These are phyloP conservation scores for Stephania yunnanensis DNA, from an alignment of 164 flowering plant species.

Conservation along the genomic window DNA sequence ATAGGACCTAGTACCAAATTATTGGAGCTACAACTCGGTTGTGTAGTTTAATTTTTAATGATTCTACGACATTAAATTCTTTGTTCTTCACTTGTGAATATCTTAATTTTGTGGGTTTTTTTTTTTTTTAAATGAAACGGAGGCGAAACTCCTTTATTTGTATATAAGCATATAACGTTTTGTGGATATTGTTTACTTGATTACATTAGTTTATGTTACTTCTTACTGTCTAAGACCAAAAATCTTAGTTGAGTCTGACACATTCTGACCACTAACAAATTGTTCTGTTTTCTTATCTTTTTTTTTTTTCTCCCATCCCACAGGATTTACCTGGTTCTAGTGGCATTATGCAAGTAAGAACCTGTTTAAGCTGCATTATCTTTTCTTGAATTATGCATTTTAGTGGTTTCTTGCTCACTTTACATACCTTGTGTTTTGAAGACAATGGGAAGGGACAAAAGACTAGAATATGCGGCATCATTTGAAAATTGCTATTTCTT, in stretches of 20 bases:
- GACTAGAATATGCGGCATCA: conserved; percentile 88
- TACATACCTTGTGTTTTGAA: conserved; percentile 19
- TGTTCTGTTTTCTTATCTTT: background rate
- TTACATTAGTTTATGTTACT: background rate
- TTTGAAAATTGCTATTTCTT: conserved; percentile 75
- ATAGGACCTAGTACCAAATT: no score
- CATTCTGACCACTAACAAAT: background rate
- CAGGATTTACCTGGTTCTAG: conserved; percentile 95
- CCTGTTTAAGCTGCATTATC: background rate
- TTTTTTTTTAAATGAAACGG: no score
- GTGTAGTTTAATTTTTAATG: background rate
- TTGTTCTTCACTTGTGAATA: background rate
- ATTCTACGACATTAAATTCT: background rate
- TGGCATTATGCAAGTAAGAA: conserved; percentile 95
- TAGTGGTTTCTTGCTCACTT: background rate
- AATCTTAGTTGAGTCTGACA: no score
- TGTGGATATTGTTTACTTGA: background rate
- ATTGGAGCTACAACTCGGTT: no score
- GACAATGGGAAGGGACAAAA: conserved; percentile 96
- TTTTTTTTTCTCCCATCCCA: conserved; percentile 1
- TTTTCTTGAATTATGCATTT: background rate
- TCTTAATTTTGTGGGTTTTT: background rate
- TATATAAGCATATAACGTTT: background rate
- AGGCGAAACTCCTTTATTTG: no score
- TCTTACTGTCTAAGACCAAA: background rate